A percentile compares a stretch with the other conserved stretches of the same genome.
Evolutionary conservation across 805 yeast species (phyloP).

Genomic region (Starmera quercuum): DNA sequence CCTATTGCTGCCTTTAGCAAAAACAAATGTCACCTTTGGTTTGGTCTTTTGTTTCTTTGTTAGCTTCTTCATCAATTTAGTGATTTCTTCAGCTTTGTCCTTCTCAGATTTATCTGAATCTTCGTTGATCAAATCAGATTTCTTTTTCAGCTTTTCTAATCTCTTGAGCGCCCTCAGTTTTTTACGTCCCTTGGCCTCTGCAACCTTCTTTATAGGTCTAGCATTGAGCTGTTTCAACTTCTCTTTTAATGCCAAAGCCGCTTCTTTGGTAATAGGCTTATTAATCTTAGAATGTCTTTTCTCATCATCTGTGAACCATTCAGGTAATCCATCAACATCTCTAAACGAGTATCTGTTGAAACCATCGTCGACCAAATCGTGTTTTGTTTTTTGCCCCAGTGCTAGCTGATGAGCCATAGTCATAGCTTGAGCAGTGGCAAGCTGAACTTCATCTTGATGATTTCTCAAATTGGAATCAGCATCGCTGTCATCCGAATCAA

Average conservation of each 20-base stretch:
- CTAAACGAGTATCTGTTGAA: conserved; percentile 88
- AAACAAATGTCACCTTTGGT: conserved; percentile 84
- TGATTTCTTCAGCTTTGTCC: conserved; percentile 92
- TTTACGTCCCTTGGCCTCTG: conserved; percentile 96
- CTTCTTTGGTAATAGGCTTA: conserved; percentile 94
- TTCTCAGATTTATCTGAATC: conserved; percentile 81
- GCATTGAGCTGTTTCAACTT: conserved; percentile 81
- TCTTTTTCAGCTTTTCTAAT: conserved; percentile 83
- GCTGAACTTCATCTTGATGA: conserved; percentile 62
- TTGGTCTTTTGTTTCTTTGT: conserved; percentile 61
- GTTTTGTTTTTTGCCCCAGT: conserved; percentile 74
- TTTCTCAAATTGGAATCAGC: conserved; percentile 40
- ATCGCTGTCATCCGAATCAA: conserved; percentile 39
- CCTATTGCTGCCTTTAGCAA: conserved; percentile 77
- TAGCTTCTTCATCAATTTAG: conserved; percentile 74
- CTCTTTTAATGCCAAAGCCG: conserved; percentile 69
- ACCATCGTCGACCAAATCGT: conserved; percentile 87
- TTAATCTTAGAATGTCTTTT: conserved; percentile 74
- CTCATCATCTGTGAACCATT: conserved; percentile 97
- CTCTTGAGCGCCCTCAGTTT: conserved; percentile 85
- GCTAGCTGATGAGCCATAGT: conserved; percentile 96
- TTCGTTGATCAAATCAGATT: conserved; percentile 85
- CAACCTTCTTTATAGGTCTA: conserved; percentile 97
- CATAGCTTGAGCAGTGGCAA: conserved; percentile 95
- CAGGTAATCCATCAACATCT: conserved; percentile 85